Conservation (phyloP, 169 alveolate genomes). For the Blepharisma undulans region DNA sequence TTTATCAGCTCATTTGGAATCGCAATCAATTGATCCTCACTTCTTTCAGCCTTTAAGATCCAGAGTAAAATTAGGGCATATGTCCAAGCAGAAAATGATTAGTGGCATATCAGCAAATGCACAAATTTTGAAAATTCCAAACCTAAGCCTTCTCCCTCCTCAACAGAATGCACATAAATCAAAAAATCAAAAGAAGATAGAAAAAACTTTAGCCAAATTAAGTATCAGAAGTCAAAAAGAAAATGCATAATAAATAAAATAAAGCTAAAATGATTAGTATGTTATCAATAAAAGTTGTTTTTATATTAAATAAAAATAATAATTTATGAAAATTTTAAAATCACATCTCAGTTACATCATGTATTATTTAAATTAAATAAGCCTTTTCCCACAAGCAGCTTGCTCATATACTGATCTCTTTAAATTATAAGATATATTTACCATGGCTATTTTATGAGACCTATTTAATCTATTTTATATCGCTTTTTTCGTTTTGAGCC, state of each 20-base stretch:
- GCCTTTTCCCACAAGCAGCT: background rate
- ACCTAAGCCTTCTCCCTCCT: background rate
- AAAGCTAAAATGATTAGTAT: too few relatives aligned
- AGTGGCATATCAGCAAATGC: background rate
- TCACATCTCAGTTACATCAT: background rate
- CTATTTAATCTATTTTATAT: too few relatives aligned
- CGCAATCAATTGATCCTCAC: background rate
- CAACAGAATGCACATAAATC: background rate
- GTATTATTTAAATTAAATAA: too few relatives aligned
- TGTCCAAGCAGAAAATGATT: background rate
- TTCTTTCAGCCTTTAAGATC: background rate
- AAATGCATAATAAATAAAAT: background rate
- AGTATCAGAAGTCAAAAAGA: background rate
- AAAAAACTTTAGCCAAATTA: background rate
- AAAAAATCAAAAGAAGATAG: background rate
- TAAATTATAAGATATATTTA: background rate
- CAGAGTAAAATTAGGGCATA: background rate
- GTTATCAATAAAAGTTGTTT: background rate
- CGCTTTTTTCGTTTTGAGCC: too few relatives aligned
- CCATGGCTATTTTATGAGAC: background rate
- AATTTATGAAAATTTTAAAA: too few relatives aligned
- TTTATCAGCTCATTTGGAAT: background rate
- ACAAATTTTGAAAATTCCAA: background rate
- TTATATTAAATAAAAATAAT: too few relatives aligned
- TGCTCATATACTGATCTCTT: background rate